phyloP scores from a whole-genome alignment of 1,284 basidiomycete genomes.

The Wolfiporia cocos region DNA sequence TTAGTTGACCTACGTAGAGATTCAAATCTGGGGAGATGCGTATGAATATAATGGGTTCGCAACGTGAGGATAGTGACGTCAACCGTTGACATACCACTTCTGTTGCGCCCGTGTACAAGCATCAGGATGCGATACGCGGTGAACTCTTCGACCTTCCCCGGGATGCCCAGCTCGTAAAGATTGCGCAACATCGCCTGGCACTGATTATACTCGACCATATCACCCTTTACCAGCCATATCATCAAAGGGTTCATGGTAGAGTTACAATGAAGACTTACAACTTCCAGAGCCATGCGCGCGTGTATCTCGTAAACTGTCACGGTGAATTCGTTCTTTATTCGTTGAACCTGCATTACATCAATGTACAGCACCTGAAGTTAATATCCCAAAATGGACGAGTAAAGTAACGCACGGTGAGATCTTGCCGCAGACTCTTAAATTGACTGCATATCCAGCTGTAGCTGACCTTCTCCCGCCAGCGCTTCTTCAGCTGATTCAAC shows the following conservation, averaged over 20 bases:
- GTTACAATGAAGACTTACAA: conserved; percentile 44
- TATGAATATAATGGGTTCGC: conserved; percentile 2
- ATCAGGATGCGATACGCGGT: conserved; percentile 97
- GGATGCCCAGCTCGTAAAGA: conserved; percentile 90
- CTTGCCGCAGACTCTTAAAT: conserved; percentile 96
- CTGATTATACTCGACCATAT: conserved; percentile 99
- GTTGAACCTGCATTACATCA: conserved; percentile 72
- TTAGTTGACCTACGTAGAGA: conserved; percentile 93
- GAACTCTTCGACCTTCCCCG: conserved; percentile 91
- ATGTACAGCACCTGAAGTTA: conserved; percentile 1
- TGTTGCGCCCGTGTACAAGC: conserved; percentile 90
- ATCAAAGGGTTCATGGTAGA: not conserved
- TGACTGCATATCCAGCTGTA: conserved; percentile 97
- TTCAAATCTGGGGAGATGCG: conserved; percentile 73
- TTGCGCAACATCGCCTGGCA: conserved; percentile 90
- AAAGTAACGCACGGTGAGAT: conserved; percentile 77
- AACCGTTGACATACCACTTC: conserved; percentile 60
- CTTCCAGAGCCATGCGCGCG: conserved; percentile 94
- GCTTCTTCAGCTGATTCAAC: conserved; percentile 80
- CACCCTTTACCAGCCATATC: conserved; percentile 51
- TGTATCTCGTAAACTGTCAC: conserved; percentile 98
- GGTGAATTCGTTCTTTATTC: conserved; percentile 98
- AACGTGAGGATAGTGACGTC: not conserved
- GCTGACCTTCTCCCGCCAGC: conserved; percentile 81
- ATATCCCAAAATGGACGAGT: not conserved